Percentiles rank a stretch among this genome's conserved stretches.
phyloP scores from a whole-genome alignment of 306 rosid species.

The Hippophae tibetana region DNA sequence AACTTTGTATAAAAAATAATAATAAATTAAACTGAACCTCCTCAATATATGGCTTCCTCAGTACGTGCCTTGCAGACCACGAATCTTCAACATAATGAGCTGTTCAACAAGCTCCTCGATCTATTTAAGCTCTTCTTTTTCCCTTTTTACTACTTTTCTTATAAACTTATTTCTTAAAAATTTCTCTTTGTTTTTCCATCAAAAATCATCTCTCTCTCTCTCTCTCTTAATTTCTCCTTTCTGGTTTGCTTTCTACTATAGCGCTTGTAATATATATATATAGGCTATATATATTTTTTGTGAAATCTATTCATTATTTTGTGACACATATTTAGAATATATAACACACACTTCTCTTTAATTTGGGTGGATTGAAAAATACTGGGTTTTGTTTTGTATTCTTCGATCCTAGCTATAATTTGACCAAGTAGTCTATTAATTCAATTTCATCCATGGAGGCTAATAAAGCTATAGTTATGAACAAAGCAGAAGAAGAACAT shows the following conservation, averaged over 20 bases:
- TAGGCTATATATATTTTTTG: background rate
- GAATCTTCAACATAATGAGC: constrained; percentile 40
- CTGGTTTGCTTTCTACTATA: background rate
- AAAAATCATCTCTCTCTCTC: background rate
- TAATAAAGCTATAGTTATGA: constrained; percentile 49
- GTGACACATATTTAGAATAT: background rate
- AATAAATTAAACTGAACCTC: background rate
- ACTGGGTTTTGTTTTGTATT: constrained; percentile 15
- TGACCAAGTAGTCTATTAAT: background rate
- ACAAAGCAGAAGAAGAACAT: constrained; percentile 26
- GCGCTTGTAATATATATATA: background rate
- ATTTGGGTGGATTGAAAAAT: constrained; percentile 2
- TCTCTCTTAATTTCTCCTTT: constrained; percentile 6
- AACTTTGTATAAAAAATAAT: too few species aligned
- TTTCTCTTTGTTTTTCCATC: constrained; percentile 8
- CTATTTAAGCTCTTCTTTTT: constrained; percentile 39
- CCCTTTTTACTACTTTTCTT: constrained; percentile 38
- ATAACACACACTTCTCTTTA: too few species aligned
- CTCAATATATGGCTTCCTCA: constrained; percentile 35
- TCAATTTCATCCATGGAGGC: constrained; percentile 1
- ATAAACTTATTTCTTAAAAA: constrained; percentile 20
- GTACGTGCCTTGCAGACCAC: constrained; percentile 69
- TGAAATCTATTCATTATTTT: background rate
- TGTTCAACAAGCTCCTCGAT: constrained; percentile 39
- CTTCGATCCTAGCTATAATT: background rate